Evolutionary conservation across 1,284 basidiomycete species (phyloP).

Genomic region (Macrocybe sp.): DNA sequence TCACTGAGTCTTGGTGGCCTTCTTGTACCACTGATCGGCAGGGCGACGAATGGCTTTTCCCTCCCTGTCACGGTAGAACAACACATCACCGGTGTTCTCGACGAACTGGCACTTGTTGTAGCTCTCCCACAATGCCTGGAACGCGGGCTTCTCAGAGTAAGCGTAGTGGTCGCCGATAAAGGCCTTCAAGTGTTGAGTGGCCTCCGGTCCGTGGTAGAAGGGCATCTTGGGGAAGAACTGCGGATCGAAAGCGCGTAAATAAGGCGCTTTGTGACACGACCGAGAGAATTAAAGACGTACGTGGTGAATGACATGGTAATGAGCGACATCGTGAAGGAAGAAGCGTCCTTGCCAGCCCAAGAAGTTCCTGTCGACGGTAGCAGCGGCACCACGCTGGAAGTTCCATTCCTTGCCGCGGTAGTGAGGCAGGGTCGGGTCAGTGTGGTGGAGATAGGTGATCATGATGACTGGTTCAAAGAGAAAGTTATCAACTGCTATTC

Average conservation of each 20-base stretch:
- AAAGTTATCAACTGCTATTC: background rate
- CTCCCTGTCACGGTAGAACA: conserved; percentile 62
- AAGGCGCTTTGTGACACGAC: background rate
- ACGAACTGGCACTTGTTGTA: conserved; percentile 67
- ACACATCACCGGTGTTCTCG: conserved; percentile 48
- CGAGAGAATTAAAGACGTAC: conserved; percentile 19
- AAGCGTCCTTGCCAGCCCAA: conserved; percentile 50
- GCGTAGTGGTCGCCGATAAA: conserved; percentile 52
- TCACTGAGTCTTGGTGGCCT: conserved; percentile 10
- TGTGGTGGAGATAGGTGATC: conserved; percentile 54
- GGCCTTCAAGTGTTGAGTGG: conserved; percentile 44
- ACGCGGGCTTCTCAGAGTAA: conserved; percentile 41
- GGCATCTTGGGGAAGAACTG: conserved; percentile 51
- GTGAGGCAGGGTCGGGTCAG: conserved; percentile 43
- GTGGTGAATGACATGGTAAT: conserved; percentile 47
- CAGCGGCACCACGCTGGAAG: conserved; percentile 45
- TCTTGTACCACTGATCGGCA: conserved; percentile 18
- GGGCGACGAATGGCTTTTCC: conserved; percentile 36
- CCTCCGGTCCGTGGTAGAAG: conserved; percentile 49
- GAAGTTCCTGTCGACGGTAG: conserved; percentile 44
- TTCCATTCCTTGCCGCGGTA: conserved; percentile 53
- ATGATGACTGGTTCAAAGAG: conserved; percentile 37
- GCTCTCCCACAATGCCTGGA: conserved; percentile 50
- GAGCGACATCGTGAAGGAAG: conserved; percentile 50
- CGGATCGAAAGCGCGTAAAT: background rate